phyloP scores from a whole-genome alignment of 2,329 filamentous ascomycete species.

The Aaosphaeria pasadenensis region DNA sequence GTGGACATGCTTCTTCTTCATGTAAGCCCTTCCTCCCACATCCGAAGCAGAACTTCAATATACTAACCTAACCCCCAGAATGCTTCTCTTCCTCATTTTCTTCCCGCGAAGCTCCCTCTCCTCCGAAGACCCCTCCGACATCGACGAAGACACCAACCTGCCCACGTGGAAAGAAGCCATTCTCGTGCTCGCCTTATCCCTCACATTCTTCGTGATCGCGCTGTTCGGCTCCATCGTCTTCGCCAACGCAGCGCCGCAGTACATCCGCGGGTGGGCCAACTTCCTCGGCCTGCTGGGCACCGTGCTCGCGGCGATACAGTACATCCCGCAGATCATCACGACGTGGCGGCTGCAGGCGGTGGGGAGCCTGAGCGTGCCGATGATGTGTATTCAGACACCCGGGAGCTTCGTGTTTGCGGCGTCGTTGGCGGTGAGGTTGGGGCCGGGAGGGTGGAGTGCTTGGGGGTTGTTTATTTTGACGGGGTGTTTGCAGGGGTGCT shows the following conservation, averaged over 20 bases:
- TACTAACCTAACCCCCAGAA: conserved; percentile 50
- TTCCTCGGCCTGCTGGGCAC: conserved; percentile 77
- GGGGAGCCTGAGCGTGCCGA: conserved; percentile 88
- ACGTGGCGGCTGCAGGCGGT: conserved; percentile 83
- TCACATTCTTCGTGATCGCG: conserved; percentile 72
- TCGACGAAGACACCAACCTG: conserved; percentile 24
- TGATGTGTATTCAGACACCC: conserved; percentile 98
- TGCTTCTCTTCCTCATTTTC: conserved; percentile 92
- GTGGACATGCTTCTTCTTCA: conserved; percentile 87
- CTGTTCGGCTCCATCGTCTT: conserved; percentile 63
- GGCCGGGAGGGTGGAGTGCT: conserved; percentile 84
- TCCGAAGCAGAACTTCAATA: neutral
- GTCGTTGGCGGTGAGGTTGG: conserved; percentile 77
- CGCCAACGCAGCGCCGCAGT: conserved; percentile 61
- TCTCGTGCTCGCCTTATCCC: conserved; percentile 66
- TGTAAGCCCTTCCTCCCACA: conserved; percentile 53
- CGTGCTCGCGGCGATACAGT: conserved; percentile 79
- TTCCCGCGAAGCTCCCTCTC: conserved; percentile 53
- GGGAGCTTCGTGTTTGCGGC: conserved; percentile 87
- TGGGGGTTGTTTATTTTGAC: conserved; percentile 92
- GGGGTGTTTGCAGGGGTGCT: conserved; percentile 75
- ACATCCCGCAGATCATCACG: conserved; percentile 91
- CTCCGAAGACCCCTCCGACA: conserved; percentile 18
- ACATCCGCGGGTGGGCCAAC: conserved; percentile 79
- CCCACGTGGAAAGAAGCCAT: conserved; percentile 74